A percentile compares a stretch with the other conserved stretches of the same genome.
These are phyloP conservation scores for Coemansia sp. DNA, from an alignment of 192 early-diverging fungal species.

Conservation along the genomic window DNA sequence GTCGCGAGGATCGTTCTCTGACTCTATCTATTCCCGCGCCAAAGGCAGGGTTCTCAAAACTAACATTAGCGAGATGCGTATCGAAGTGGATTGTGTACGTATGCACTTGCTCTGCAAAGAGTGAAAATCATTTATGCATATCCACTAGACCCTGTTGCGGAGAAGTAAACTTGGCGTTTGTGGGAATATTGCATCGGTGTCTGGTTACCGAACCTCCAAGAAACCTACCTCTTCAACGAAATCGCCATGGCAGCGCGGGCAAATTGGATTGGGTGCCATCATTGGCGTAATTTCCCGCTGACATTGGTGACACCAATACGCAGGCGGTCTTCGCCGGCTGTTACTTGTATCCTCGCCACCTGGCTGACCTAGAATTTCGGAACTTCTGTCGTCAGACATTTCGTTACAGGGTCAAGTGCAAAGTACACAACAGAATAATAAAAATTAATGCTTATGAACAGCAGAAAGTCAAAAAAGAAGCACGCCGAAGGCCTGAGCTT, in stretches of 20 bases:
- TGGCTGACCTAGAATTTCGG: slow-evolving; percentile 11
- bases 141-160: background rate
- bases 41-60: background rate
- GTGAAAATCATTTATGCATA: background rate
- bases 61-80: background rate
- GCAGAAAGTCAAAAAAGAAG: background rate
- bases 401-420: background rate
- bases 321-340: slow-evolving; percentile 8
- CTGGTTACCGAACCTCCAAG: slow-evolving; percentile 1
- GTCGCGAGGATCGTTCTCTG: slow-evolving; percentile 48
- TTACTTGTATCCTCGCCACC: background rate
- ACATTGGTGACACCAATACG: slow-evolving; percentile 69
- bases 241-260: slow-evolving; percentile 69
- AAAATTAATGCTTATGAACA: background rate
- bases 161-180: background rate
- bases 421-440: background rate
- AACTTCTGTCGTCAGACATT: slow-evolving; percentile 18
- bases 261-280: slow-evolving; percentile 78
- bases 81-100: background rate
- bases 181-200: background rate
- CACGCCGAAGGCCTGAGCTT: background rate
- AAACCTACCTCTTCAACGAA: slow-evolving; percentile 80
- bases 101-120: background rate
- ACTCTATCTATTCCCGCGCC: slow-evolving; percentile 21
- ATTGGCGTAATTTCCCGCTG: slow-evolving; percentile 60